phyloP scores from a whole-genome alignment of 169 alveolate species.

The Plasmodium blacklocki region DNA sequence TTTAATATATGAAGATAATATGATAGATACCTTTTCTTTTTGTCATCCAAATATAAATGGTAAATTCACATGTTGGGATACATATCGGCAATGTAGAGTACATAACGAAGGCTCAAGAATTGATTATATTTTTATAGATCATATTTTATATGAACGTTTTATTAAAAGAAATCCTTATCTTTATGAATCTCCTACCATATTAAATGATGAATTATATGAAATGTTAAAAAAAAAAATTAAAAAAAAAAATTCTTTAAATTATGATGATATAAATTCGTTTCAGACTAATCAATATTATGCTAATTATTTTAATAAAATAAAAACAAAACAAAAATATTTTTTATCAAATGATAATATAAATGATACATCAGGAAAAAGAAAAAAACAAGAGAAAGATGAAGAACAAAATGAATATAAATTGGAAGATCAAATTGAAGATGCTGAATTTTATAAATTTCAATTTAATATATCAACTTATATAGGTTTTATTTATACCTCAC shows the following conservation, averaged over 20 bases:
- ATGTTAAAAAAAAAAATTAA: neutral
- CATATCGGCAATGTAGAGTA: conserved; percentile 35
- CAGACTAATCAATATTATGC: conserved; percentile 29
- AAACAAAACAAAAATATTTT: conserved; percentile 13
- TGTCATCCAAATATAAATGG: conserved; percentile 43
- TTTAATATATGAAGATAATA: conserved; percentile 42
- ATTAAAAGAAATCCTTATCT: conserved; percentile 19
- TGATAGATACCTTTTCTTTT: conserved; percentile 63
- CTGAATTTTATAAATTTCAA: conserved; percentile 38
- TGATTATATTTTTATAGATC: conserved; percentile 60
- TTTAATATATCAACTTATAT: conserved; percentile 57
- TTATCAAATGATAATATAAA: neutral
- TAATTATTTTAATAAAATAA: conserved; percentile 27
- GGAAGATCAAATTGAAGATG: conserved; percentile 9
- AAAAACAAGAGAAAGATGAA: neutral
- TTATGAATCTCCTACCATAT: conserved; percentile 38
- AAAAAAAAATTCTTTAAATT: neutral
- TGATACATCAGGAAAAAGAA: neutral
- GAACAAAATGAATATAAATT: no score
- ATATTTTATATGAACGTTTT: conserved; percentile 29
- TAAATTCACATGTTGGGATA: conserved; percentile 73
- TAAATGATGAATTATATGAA: conserved; percentile 10
- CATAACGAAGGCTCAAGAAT: conserved; percentile 62
- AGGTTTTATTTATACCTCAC: conserved; percentile 72
- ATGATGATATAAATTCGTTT: conserved; percentile 8